These are phyloP conservation scores for Trifolium dubium DNA, from an alignment of 306 rosid species.

Conservation along the genomic window DNA sequence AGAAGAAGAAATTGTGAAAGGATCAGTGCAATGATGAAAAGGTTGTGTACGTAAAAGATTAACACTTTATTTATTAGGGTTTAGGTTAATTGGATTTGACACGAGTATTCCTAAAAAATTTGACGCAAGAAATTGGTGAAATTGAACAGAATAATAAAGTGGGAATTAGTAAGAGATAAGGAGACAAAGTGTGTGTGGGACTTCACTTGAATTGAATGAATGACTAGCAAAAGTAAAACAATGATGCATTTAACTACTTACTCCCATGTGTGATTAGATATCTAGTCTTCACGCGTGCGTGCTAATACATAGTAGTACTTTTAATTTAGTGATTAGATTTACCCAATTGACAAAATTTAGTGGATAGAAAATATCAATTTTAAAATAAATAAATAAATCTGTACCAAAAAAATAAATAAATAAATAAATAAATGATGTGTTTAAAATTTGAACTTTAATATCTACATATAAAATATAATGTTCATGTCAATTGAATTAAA, in stretches of 20 bases:
- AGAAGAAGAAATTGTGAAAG: background rate
- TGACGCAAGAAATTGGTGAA: slow-evolving; percentile 30
- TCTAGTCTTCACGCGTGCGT: slow-evolving; percentile 37
- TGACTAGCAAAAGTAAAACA: slow-evolving; percentile 24
- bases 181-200: slow-evolving; percentile 33
- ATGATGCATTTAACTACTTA: slow-evolving; percentile 5
- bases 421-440: too few relatives aligned
- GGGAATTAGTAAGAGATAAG: slow-evolving; percentile 39
- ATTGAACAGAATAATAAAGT: background rate
- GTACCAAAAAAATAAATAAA: too few relatives aligned
- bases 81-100: slow-evolving; percentile 31
- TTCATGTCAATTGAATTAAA: too few relatives aligned
- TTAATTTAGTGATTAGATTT: too few relatives aligned
- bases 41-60: background rate
- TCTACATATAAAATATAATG: too few relatives aligned
- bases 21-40: background rate
- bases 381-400: too few relatives aligned
- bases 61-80: background rate
- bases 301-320: background rate
- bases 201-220: background rate
- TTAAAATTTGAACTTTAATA: too few relatives aligned
- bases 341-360: too few relatives aligned
- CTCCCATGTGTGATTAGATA: slow-evolving; percentile 42
- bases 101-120: slow-evolving; percentile 1
- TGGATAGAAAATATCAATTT: too few relatives aligned